Evolutionary conservation across 306 rosid species (phyloP), one percentile per base, ranked within the genome.

Genomic region (Sindora glabra): DNA sequence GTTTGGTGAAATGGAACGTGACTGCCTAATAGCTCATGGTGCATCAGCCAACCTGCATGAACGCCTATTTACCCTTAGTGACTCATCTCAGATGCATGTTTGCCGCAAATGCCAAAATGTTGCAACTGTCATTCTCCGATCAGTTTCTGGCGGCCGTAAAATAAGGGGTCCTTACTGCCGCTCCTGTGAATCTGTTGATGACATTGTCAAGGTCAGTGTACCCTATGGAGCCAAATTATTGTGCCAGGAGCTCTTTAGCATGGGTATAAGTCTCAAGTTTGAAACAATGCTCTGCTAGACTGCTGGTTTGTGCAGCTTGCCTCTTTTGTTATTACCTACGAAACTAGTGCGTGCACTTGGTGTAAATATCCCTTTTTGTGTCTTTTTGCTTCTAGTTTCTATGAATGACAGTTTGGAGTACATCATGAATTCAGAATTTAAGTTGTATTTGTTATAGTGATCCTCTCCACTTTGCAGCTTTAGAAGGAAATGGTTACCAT

Each of bases 1-100:
- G 65, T 94, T 94, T 10, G 99, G 99, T 24, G 99, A 94, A 68
- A 94, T 94, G 99, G 99, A 94, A 74, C 88, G 99, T 3, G 99
- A 94, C 70, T 94, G 99, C 69, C 81, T 94, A 10, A 77, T 94
- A 5, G 99, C 99, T 11, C 99, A 94, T 3, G 99, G 99, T 26
- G 99, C 99, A 21, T 89, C 99, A 0, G 94, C 97, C 23, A 94
- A 94, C 77, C 70, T 94, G 65, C 86, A 94, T 9, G 99, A 94
- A 38, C 96, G 99, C 7, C 90, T 94, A 25, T 94, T 80, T n/a
- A 94, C 96, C 0, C 89, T 94, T 15, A 92, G 97, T 6, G 99
- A 86, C 72, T 94, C 83, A 30, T 94, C 97, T 26, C 86, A 84
- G 77, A 86, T 94, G 77, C 83, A 80, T 8, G 74, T 94, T 21